Base-by-base conservation (phyloP, 2,329 filamentous ascomycete species). In the Spiromastix sp. region DNA sequence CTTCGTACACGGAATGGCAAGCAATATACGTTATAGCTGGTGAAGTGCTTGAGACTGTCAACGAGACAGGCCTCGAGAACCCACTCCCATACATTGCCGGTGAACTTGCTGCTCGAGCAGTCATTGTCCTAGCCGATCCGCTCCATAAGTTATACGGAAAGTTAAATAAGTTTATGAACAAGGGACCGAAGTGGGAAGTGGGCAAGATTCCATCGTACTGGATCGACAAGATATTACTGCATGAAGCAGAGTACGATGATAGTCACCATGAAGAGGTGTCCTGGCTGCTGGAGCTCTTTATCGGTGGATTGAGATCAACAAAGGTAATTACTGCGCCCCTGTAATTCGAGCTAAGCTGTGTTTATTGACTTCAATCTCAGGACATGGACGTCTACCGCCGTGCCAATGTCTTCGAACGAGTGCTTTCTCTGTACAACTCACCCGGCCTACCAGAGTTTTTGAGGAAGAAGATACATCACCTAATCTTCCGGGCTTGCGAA, bases 111-210 rank as follows among this genome's bases (percentile, higher is more conserved):
- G 70, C 72, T 30, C 75, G 77, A 44, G 76, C 79, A 1, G 67
- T 93, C 5, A 63, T 71, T 2, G 75, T 93, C 11, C 62, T 93
- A 30, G 72, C 70, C 15, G 79, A 85, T 42, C 89, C 89, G 0
- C 69, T 85, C 11, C 85, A 93, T 52, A 75, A 74, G 41, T 72
- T 95, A 24, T 96, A 94, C 55, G 74, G 77, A 39, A 94, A 94
- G 54, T 65, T 91, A 59, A 94, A 93, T 63, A 68, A 71, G 4
- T 95, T 87, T 55, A 72, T 96, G 22, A 84, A 84, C 15, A 77
- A 77, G 34, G 74, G 77, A 0, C 87, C 89, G 1, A 59, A 69
- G 16, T 96, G 89, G 89, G 70, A 78, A 9, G 52, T 69, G 8
- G 57, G 57, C 18, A 71, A 70, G 30, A 55, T 79, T 4, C 66